phyloP scores from a whole-genome alignment of 2,329 filamentous ascomycete genomes.

The Stenocarpella maydis region DNA sequence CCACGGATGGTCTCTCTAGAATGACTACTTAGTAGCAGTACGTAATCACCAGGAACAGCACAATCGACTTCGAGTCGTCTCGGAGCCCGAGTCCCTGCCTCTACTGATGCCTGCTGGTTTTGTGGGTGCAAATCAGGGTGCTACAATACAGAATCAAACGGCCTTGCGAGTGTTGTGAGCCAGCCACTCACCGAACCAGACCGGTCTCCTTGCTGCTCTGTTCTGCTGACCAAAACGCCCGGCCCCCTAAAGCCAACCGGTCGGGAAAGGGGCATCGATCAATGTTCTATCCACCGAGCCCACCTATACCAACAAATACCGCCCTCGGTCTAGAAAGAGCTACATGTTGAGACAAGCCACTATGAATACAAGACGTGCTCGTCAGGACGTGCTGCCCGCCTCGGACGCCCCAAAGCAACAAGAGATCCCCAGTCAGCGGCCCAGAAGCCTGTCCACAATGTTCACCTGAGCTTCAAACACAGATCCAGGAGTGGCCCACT shows the following conservation, averaged over 20 bases:
- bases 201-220: not conserved
- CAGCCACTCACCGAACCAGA: not conserved
- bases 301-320: not conserved
- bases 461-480: constrained; percentile 43
- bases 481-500: constrained; percentile 46
- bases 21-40: not conserved
- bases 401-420: not conserved
- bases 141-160: not conserved
- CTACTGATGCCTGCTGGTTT: too few species aligned
- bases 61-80: not conserved
- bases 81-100: too few species aligned
- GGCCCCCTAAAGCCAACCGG: too few species aligned
- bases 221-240: not conserved
- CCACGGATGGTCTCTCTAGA: too few species aligned
- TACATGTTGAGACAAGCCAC: not conserved
- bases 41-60: constrained; percentile 5
- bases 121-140: too few species aligned
- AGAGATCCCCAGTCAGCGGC: not conserved
- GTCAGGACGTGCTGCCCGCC: not conserved
- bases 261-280: not conserved
- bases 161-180: not conserved
- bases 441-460: constrained; percentile 38
- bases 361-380: not conserved
- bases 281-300: not conserved
- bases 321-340: not conserved